Conservation (phyloP, 345 rosid species). For the Laguncularia racemosa region DNA sequence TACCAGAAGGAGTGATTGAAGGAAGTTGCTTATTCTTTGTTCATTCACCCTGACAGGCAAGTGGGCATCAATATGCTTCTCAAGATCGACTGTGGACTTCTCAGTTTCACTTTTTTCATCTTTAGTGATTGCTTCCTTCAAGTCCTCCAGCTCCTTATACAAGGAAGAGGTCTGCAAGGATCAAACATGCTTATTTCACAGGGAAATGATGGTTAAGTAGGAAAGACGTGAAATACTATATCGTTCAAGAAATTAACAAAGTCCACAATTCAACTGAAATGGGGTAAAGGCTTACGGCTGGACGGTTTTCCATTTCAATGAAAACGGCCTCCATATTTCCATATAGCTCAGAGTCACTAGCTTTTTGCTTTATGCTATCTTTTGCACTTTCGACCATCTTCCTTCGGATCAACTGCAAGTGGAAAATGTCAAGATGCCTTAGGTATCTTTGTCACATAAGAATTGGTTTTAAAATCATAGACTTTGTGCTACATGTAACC, state of each 20-base stretch:
- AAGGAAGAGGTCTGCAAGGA: not conserved
- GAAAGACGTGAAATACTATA: not conserved
- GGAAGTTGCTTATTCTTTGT: slow-evolving; percentile 87
- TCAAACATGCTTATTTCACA: not conserved
- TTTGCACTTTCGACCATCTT: slow-evolving; percentile 72
- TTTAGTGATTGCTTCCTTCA: slow-evolving; percentile 13
- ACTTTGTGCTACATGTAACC: not conserved
- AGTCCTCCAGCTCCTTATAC: slow-evolving; percentile 14
- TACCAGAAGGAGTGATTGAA: slow-evolving; percentile 78
- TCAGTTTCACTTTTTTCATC: slow-evolving; percentile 26
- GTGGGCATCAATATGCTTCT: slow-evolving; percentile 77
- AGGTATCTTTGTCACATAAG: not conserved
- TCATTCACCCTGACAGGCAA: slow-evolving; percentile 93
- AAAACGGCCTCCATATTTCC: slow-evolving; percentile 68
- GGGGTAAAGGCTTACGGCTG: not conserved
- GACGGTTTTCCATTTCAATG: slow-evolving; percentile 13
- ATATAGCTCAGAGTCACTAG: slow-evolving; percentile 49
- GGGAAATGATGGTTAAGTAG: not conserved
- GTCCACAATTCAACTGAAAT: not conserved
- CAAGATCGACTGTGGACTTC: slow-evolving; percentile 61
- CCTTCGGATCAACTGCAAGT: slow-evolving; percentile 43
- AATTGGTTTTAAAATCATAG: no score
- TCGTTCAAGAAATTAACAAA: not conserved
- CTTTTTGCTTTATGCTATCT: slow-evolving; percentile 58
- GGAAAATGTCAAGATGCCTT: not conserved